phyloP scores from a whole-genome alignment of 1,284 basidiomycete species.

The Naganishia sp. region DNA sequence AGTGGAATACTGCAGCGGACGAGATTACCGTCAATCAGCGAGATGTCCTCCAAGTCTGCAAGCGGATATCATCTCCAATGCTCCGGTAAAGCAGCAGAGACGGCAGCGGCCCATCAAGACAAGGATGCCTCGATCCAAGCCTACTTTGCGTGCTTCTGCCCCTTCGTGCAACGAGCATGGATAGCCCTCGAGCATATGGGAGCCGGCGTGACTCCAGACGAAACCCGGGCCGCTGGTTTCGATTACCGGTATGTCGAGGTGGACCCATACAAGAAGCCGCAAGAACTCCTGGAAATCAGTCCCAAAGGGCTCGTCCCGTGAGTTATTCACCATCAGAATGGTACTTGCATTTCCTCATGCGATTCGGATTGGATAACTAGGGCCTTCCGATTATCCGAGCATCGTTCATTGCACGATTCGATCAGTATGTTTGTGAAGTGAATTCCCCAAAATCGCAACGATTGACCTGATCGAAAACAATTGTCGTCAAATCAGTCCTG shows the following conservation, averaged over 20 bases:
- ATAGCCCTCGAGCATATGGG: conserved; percentile 60
- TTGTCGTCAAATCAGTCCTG: conserved; percentile 4
- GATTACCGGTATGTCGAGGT: conserved; percentile 58
- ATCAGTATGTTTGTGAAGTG: neutral
- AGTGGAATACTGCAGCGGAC: too few species aligned
- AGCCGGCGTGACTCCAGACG: neutral
- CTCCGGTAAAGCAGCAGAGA: conserved; percentile 62
- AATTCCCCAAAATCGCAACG: neutral
- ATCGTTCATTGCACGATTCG: conserved; percentile 17
- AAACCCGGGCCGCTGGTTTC: conserved; percentile 3
- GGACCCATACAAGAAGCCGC: conserved; percentile 77
- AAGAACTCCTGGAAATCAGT: conserved; percentile 72
- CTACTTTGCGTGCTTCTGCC: conserved; percentile 70
- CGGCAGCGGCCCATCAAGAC: conserved; percentile 58
- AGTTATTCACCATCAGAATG: conserved; percentile 43
- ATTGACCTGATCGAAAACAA: neutral
- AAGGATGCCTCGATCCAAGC: conserved; percentile 57
- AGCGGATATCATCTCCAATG: conserved; percentile 59
- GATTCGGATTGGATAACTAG: neutral
- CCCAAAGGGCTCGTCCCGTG: conserved; percentile 77
- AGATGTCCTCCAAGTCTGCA: conserved; percentile 29
- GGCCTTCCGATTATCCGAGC: conserved; percentile 12
- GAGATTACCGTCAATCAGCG: neutral
- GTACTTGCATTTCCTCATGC: neutral
- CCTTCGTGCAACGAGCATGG: conserved; percentile 71